These are phyloP conservation scores for Camelina hispida DNA, from an alignment of 345 rosid species.

Conservation along the genomic window DNA sequence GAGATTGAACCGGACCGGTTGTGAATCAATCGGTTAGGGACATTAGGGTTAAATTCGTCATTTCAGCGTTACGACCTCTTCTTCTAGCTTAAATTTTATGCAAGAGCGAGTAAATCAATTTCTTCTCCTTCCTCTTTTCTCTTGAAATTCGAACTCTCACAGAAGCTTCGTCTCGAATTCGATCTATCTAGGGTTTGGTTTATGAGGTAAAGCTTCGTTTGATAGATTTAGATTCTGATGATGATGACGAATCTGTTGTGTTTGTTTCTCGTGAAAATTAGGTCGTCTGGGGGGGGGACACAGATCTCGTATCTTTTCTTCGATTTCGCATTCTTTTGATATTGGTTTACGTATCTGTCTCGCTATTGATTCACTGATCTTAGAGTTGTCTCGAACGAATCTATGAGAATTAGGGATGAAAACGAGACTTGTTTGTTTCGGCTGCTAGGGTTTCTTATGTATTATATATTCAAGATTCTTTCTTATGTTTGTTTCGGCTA, in stretches of 20 bases:
- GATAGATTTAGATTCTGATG: not conserved
- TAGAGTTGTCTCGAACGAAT: not conserved
- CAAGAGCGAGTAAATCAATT: not conserved
- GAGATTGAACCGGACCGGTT: not conserved
- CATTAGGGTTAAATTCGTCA: conserved; percentile 27
- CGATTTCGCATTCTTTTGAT: not conserved
- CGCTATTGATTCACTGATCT: not conserved
- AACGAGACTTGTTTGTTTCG: not conserved
- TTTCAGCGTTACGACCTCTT: not conserved
- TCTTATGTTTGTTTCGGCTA: too few species aligned
- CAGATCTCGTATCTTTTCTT: not conserved
- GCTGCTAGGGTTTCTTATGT: conserved; percentile 13
- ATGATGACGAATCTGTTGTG: not conserved
- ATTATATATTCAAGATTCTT: not conserved
- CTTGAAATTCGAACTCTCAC: not conserved
- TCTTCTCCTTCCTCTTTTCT: not conserved
- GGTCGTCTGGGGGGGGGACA: too few species aligned
- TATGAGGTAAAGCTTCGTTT: conserved; percentile 44
- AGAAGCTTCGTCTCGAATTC: conserved; percentile 33
- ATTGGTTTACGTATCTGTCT: not conserved
- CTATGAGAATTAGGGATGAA: not conserved
- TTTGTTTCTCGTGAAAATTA: conserved; percentile 8
- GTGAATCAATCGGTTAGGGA: not conserved
- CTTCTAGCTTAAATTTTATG: not conserved
- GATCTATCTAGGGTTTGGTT: conserved; percentile 43